Conservation (phyloP, 73 alveolate species). For the Paramecium caudatum region DNA sequence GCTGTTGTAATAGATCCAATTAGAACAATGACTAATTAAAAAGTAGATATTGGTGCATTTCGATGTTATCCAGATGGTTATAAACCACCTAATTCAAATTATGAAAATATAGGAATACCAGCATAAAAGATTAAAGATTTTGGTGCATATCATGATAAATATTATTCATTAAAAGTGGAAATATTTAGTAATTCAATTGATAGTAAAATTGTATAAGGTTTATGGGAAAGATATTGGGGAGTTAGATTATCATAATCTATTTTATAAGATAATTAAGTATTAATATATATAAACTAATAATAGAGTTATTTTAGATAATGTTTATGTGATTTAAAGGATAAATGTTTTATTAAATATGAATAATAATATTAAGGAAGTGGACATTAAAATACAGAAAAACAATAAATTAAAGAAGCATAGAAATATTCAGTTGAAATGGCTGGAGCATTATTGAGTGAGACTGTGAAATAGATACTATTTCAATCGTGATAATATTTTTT, state of each 20-base stretch:
- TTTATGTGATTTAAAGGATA: constrained; percentile 44
- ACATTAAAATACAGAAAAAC: neutral
- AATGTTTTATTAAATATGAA: constrained; percentile 22
- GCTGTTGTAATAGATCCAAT: constrained; percentile 79
- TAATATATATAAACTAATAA: neutral
- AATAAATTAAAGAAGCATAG: neutral
- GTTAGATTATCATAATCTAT: constrained; percentile 4
- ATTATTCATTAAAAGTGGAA: constrained; percentile 29
- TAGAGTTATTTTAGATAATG: neutral
- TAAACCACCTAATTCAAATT: constrained; percentile 5
- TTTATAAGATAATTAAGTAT: neutral
- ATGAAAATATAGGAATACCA: neutral
- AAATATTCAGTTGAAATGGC: neutral
- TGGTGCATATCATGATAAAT: constrained; percentile 61
- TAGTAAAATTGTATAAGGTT: neutral
- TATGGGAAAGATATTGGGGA: constrained; percentile 29
- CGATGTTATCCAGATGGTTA: constrained; percentile 72
- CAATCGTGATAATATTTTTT: neutral
- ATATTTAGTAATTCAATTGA: constrained; percentile 33
- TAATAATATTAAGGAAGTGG: neutral
- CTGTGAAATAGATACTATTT: neutral
- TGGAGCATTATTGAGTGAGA: neutral
- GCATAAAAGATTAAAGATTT: constrained; percentile 64
- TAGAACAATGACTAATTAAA: constrained; percentile 71
- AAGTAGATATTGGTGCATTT: constrained; percentile 74